Conservation (phyloP, 2,329 filamentous ascomycete genomes). For the Sporothrix globosa region DNA sequence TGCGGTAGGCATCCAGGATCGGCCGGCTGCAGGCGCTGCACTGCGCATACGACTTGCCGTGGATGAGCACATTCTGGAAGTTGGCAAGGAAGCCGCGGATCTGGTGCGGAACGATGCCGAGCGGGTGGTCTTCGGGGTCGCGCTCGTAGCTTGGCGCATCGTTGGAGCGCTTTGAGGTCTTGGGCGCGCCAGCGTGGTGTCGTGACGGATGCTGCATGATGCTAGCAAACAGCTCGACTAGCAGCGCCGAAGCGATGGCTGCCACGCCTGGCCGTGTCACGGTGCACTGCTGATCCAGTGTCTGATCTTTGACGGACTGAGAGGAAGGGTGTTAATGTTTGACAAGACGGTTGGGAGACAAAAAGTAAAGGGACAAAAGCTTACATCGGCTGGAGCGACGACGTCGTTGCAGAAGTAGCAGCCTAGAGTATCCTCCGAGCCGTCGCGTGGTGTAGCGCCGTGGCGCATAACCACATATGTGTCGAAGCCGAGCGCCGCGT, state of each 20-base stretch:
- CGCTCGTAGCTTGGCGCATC: constrained; percentile 53
- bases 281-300: constrained; percentile 96
- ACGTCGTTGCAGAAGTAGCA: constrained; percentile 99
- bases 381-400: constrained; percentile 88
- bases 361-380: constrained; percentile 49
- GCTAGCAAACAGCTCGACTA: constrained; percentile 88
- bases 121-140: constrained; percentile 61
- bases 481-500: constrained; percentile 93
- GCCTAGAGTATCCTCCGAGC: constrained; percentile 70
- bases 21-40: constrained; percentile 78
- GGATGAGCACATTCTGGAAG: constrained; percentile 74
- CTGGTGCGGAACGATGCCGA: constrained; percentile 76
- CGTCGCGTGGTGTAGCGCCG: constrained; percentile 64
- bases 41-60: constrained; percentile 74
- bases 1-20: constrained; percentile 68
- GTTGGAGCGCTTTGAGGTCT: constrained; percentile 43
- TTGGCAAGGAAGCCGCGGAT: constrained; percentile 76
- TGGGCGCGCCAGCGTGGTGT: constrained; percentile 63
- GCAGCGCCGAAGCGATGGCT: constrained; percentile 84
- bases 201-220: constrained; percentile 82
- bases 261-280: constrained; percentile 93
- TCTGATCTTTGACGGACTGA: constrained; percentile 90
- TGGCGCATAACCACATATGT: constrained; percentile 98
- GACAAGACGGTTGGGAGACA: background rate
- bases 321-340: background rate